Conservation (phyloP, 2,329 filamentous ascomycete genomes). For the Ceratocystis lukuohia region DNA sequence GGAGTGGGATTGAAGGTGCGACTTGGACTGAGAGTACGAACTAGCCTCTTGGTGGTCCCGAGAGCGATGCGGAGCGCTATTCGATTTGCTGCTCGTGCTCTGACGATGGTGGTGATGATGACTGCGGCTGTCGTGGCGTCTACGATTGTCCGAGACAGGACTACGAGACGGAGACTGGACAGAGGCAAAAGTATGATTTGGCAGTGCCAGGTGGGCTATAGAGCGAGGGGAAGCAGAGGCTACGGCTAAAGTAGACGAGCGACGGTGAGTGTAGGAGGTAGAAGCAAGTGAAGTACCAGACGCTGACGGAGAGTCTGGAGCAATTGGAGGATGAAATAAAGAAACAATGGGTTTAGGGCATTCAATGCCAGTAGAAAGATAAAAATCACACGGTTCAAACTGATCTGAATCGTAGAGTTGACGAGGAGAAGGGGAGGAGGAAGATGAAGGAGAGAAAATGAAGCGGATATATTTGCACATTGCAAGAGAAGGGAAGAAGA, state of each 20-base stretch:
- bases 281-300: not conserved
- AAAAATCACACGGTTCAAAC: not conserved
- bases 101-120: not conserved
- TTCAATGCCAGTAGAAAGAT: not conserved
- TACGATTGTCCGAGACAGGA: not conserved
- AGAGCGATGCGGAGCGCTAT: not conserved
- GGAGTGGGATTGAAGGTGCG: too few relatives aligned
- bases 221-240: not conserved
- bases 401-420: not conserved
- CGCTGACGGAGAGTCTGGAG: not conserved
- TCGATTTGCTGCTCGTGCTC: too few relatives aligned
- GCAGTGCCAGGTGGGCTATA: not conserved
- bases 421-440: not conserved
- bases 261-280: not conserved
- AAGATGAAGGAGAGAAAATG: not conserved
- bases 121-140: not conserved
- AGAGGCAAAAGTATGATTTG: not conserved
- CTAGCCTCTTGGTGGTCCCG: not conserved
- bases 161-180: not conserved
- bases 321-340: not conserved
- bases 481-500: not conserved
- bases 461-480: constrained; percentile 7
- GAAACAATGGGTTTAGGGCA: not conserved
- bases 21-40: not conserved
- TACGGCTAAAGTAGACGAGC: not conserved